phyloP scores from a whole-genome alignment of 1,284 basidiomycete species.

The Rhodotorula sp. region DNA sequence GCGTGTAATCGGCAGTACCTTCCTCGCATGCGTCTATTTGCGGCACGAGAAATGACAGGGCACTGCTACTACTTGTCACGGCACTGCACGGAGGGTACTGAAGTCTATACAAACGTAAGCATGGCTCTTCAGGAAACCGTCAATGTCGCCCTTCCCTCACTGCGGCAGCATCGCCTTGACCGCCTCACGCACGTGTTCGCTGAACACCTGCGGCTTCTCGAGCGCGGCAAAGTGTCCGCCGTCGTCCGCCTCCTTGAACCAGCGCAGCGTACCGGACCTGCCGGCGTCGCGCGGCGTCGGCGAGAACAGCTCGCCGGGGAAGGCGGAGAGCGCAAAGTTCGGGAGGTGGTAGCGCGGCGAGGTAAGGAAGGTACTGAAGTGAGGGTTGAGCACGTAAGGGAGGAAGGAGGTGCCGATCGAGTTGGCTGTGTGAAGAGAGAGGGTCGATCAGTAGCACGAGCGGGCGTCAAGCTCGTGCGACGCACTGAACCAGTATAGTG shows the following conservation, averaged over 20 bases:
- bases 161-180: conserved; percentile 3
- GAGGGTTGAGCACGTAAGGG: conserved; percentile 32
- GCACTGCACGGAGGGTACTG: too few species aligned
- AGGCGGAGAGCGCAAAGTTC: conserved; percentile 23
- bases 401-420: conserved; percentile 33
- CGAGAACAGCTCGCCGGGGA: conserved; percentile 28
- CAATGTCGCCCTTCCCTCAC: neutral
- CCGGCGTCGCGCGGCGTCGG: conserved; percentile 7
- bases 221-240: conserved; percentile 34
- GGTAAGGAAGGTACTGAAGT: conserved; percentile 21
- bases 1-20: conserved; percentile 61
- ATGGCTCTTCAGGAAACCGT: neutral
- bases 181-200: conserved; percentile 28
- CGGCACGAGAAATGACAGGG: too few species aligned
- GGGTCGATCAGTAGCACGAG: neutral
- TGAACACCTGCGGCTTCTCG: conserved; percentile 26
- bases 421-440: conserved; percentile 3
- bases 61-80: too few species aligned
- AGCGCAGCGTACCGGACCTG: conserved; percentile 17
- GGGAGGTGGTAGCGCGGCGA: conserved; percentile 22
- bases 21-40: neutral
- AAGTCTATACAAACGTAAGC: neutral
- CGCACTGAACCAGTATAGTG: conserved; percentile 36
- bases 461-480: neutral
- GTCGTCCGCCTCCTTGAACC: conserved; percentile 26